phyloP scores from a whole-genome alignment of 2,329 filamentous ascomycete species.

The Fusarium nematophilum region DNA sequence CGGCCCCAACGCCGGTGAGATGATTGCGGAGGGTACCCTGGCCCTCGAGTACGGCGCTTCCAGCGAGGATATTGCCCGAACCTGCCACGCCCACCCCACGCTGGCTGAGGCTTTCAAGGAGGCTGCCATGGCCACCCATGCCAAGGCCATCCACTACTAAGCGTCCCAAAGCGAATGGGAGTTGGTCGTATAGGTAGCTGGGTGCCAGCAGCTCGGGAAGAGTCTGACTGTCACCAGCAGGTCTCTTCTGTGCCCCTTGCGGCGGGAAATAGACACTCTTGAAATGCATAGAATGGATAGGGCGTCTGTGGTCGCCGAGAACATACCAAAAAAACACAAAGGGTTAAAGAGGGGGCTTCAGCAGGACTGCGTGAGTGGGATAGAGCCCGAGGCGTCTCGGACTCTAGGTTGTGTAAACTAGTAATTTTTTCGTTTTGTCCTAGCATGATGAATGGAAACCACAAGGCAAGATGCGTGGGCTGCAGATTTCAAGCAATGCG shows the following conservation, averaged over 20 bases:
- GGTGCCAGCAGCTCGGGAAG: conserved; percentile 1
- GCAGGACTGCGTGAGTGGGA: conserved; percentile 36
- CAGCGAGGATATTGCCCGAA: conserved; percentile 93
- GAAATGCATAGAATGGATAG: conserved; percentile 27
- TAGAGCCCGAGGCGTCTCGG: conserved; percentile 39
- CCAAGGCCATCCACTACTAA: conserved; percentile 96
- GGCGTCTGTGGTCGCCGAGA: conserved; percentile 25
- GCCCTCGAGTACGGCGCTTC: conserved; percentile 97
- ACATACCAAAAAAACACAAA: conserved; percentile 32
- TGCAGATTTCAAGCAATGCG: conserved; percentile 11
- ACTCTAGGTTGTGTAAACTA: conserved; percentile 47
- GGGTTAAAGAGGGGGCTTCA: conserved; percentile 35
- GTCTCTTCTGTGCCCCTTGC: conserved; percentile 32
- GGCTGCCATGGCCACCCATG: conserved; percentile 97
- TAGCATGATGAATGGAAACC: conserved; percentile 46
- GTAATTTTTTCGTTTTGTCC: conserved; percentile 46
- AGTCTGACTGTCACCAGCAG: conserved; percentile 8
- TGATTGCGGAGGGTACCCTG: conserved; percentile 97
- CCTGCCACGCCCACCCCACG: conserved; percentile 96
- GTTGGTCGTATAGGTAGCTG: conserved; percentile 26
- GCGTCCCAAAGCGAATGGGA: conserved; percentile 8
- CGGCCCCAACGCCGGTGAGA: conserved; percentile 95
- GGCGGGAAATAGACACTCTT: conserved; percentile 30
- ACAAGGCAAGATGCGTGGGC: conserved; percentile 23
- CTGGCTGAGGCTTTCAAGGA: conserved; percentile 99